Evolutionary conservation across 2,329 filamentous ascomycete genomes (phyloP), one percentile per base, ranked within the genome.

Genomic region (Aureobasidium sp.): DNA sequence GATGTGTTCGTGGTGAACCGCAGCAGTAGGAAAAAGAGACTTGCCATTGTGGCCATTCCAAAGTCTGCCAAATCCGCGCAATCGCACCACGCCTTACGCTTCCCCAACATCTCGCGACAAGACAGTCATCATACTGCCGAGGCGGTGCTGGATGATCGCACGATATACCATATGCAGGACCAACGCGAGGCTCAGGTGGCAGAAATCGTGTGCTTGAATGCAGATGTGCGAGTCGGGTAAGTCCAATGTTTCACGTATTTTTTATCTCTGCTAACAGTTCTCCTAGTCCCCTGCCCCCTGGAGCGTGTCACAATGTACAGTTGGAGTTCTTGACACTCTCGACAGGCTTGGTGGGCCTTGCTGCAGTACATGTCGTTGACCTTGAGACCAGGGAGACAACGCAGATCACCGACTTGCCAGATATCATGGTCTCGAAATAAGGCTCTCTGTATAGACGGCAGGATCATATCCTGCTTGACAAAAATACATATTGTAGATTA

Each of bases 1-100:
- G 82, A 81, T 42, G 81, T 91, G 22, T 88, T 90, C 69, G 84
- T 91, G 25, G 87, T 90, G 65, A 92, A 91, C 72, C 84, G 87
- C 53, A 83, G 82, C 44, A 76, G 77, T 41, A 80, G 73, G 49
- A 76, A 82, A 5, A 83, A 87, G 55, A 89, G 89, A 69, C 78
- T 92, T 34, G 87, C 88, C 27, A 79, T 91, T 25, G 74, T 89
- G 27, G 84, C 85, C 6, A 78, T 91, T 3, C 86, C 87, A 3
- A 86, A 83, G 68, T 82, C 87, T 8, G 82, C 84, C 29, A 82
- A 82, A 31, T 77, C 79, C 3, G 73, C 75, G 52, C 64, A 68
- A 15, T 67, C 74, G 14, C 75, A 60, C 25, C 57, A 60, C 11
- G 25, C 44, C 8, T 6, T 51, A 7, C 20, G 36, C 0, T 51